Evolutionary conservation across 129 eudicot species (phyloP), one percentile per base, ranked within the genome.

Genomic region (Flaveria robusta): DNA sequence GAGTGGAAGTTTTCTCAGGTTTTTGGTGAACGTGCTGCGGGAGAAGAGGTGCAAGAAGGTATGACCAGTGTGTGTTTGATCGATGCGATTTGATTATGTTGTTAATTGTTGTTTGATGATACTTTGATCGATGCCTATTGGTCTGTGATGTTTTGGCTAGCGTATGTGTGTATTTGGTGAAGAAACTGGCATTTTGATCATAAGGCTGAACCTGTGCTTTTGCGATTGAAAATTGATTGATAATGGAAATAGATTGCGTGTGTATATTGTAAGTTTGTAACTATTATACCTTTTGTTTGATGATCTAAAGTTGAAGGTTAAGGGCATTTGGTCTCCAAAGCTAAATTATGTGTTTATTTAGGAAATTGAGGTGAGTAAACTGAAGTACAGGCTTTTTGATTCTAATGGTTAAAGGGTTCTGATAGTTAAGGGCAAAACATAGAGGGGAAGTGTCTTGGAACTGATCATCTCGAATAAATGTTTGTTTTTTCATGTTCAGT

Each of bases 1-100:
- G 91, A 84, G 24, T 84, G 88, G 91, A 87, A 81, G 43, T 87
- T 87, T 58, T 81, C 87, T 71, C 91, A 87, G 84, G 86, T 84
- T n/a, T 84, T 83, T 50, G 91, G 88, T 18, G 86, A 87, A 68
- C 84, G 85, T 22, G 70, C 82, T 47, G 83, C 88, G 3, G 91
- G 85, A 1, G 90, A 86, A 75, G 90, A 86, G 16, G 81, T 86
- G 56, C 90, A 83, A 23, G 90, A 86, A 83, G 87, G 90, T 86
- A 83, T 24, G 34, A 9, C 15, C 8, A 26, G 11, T 47, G 2
- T 55, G 11, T 47, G 2, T 43, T 54, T 56, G 9, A 46, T 74
- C 45, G 11, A 55, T 67, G 1, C 0, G 7, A 31, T 41, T 43
- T 43, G 34, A 15, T 66, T 67, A 22, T 51, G 20, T 15, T 54